Base-by-base conservation (phyloP, 345 rosid genomes). In the Hibiscus mutabilis region DNA sequence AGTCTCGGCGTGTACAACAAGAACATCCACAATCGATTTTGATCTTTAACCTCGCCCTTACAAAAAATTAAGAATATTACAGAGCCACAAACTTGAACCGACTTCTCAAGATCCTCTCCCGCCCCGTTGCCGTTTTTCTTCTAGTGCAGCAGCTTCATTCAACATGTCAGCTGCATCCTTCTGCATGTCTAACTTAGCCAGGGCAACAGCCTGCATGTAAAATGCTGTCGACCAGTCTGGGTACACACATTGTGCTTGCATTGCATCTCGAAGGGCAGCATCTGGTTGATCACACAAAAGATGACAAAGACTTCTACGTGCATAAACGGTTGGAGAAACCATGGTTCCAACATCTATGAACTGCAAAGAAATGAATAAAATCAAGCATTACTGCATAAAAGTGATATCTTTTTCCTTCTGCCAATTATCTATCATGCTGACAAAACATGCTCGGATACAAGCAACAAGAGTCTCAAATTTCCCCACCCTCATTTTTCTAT, bases 201-300 rank as follows among this genome's bases (percentile, higher is more conserved):
- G 90, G 37, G 98, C 98, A 53, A 87, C 96, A 0, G 93, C 91
- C 70, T 92, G 98, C 85, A 90, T 86, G 79, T 92, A 90, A 68
- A 89, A 87, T 57, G 97, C 89, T 0, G 97, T 92, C 31, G 98
- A 87, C 95, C 98, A 92, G 2, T 88, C 92, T 0, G 92, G 92
- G 71, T 85, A 90, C 2, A 90, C 92, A 15, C 91, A 92, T 61
- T 92, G 93, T 33, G 96, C 95, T 80, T 92, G 98, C 96, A 92
- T 92, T 31, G 96, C 98, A 75, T 92, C 98, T 77, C 98, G 80
- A 6, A 92, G 91, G 56, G 93, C 96, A 51, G 87, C 96, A 81
- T 90, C 96, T 4, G 93, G 85, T 71, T 90, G 93, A 68, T 90
- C 89, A 6, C 88, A 86, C 29, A 92, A 78, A 47, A 92, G 89